Percentiles rank a stretch among this genome's conserved stretches.
Conservation (phyloP, 768 basidiomycete species). For the Rhizopogon vinicolor region DNA sequence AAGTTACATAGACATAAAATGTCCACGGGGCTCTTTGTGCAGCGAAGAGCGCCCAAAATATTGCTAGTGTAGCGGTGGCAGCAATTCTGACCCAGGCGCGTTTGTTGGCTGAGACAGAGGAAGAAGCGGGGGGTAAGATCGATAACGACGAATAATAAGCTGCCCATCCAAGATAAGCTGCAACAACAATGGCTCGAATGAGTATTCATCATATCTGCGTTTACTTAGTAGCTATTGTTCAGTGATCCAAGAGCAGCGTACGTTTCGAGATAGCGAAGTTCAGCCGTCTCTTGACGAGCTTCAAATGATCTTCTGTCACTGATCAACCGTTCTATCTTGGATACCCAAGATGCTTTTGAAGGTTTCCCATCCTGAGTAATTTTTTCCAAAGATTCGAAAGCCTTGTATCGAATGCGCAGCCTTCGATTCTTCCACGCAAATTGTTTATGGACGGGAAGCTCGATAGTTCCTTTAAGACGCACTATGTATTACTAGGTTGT, state of each 20-base stretch:
- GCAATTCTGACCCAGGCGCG: conserved; percentile 11
- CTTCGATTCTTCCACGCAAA: conserved; percentile 49
- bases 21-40: conserved; percentile 65
- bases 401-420: conserved; percentile 58
- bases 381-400: conserved; percentile 48
- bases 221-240: conserved; percentile 5
- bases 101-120: conserved; percentile 7
- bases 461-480: conserved; percentile 9
- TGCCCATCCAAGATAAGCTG: conserved; percentile 80
- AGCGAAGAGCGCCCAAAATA: conserved; percentile 48
- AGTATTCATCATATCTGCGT: conserved; percentile 64
- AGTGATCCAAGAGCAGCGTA: not conserved
- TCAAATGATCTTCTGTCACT: conserved; percentile 35
- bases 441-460: not conserved
- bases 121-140: conserved; percentile 36
- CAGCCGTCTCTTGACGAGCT: conserved; percentile 44
- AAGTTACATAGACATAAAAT: conserved; percentile 71
- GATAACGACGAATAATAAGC: conserved; percentile 59
- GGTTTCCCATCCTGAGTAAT: conserved; percentile 19
- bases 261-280: conserved; percentile 75
- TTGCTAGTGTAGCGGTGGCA: conserved; percentile 25
- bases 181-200: conserved; percentile 62
- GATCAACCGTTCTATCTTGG: conserved; percentile 44
- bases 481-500: conserved; percentile 77
- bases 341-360: conserved; percentile 31